Base-by-base conservation (phyloP, 225 moss, liverwort and hornwort genomes). In the Polytrichum formosum region DNA sequence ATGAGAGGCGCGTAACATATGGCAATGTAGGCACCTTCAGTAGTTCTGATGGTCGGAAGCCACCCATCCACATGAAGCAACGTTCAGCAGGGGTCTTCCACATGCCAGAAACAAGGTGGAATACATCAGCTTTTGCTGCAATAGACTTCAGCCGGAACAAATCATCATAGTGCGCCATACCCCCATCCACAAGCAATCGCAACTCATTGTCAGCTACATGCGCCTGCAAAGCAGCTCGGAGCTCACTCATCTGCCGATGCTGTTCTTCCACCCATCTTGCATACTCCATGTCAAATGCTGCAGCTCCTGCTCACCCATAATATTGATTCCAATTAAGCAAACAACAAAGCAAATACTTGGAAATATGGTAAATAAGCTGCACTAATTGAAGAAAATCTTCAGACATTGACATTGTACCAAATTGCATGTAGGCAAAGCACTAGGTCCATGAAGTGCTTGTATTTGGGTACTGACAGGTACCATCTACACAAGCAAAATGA, bases 51-150 rank as follows among this genome's bases (percentile, higher is more conserved):
- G 98, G 98, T 66, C 94, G 88, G 72, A 98, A 98, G 53, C 98
- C 98, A 77, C 98, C 98, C 94, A 98, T 98, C 98, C 98, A 98
- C 94, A 98, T 90, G 74, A 98, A 98, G 74, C 94, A 98, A 56
- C 98, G 88, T 67, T 98, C 98, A 26, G 94, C 98, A 54, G 98
- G 98, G 54, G 98, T 98, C 78, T 98, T 98, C 98, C 98, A 98
- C 98, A 98, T 94, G 79, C 98, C 98, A 30, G 98, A 98, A 54
- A 98, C 91, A 31, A 98, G 92, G 74, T 98, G 98, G 67, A 98
- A 98, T 56, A 98, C 98, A 72, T 98, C 98, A 46, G 94, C 98
- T 80, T 98, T 98, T 46, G 98, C 98, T 78, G 98, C 98, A 71
- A 87, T 80, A 68, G 90, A 86, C 88, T 98, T 98, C 53, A 98